Evolutionary conservation across 495 filamentous ascomycete genomes (phyloP).

Genomic region (Podospora australis): DNA sequence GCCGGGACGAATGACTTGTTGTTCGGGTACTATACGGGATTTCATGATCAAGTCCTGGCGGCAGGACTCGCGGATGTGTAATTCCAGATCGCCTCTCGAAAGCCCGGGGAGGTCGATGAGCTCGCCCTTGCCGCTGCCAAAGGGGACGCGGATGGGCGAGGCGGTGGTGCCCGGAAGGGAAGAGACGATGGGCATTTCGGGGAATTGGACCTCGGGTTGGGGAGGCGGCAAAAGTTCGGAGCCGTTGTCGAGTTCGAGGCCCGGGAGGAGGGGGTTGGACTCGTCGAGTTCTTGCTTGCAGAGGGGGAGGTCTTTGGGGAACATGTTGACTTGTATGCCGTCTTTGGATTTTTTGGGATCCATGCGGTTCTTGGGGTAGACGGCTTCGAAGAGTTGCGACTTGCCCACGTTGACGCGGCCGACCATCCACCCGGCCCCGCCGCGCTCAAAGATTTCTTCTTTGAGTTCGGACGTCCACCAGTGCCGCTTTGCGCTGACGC

Average conservation of each 20-base stretch:
- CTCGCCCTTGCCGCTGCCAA: conserved; percentile 77
- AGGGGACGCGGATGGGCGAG: conserved; percentile 84
- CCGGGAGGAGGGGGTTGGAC: conserved; percentile 16
- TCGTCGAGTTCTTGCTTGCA: background rate
- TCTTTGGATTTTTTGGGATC: conserved; percentile 26
- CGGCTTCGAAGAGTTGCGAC: conserved; percentile 75
- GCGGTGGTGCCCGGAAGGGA: conserved; percentile 88
- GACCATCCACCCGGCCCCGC: conserved; percentile 91
- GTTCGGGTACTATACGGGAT: conserved; percentile 57
- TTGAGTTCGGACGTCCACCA: conserved; percentile 89
- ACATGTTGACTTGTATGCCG: conserved; percentile 21
- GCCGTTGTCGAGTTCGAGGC: conserved; percentile 19
- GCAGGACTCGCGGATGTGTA: conserved; percentile 57
- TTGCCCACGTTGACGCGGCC: conserved; percentile 98
- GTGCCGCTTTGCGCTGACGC: conserved; percentile 71
- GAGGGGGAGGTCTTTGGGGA: conserved; percentile 20
- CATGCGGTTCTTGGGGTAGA: conserved; percentile 76
- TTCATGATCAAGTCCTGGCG: conserved; percentile 69
- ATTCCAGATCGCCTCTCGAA: conserved; percentile 61
- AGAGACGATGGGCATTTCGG: conserved; percentile 76
- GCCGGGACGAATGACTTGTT: conserved; percentile 63
- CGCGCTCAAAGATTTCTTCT: conserved; percentile 71
- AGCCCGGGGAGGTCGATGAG: conserved; percentile 89
- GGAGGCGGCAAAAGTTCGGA: conserved; percentile 64
- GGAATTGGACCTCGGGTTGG: conserved; percentile 63